Evolutionary conservation across 1,284 basidiomycete species (phyloP).

Genomic region (Vanrija humicola): DNA sequence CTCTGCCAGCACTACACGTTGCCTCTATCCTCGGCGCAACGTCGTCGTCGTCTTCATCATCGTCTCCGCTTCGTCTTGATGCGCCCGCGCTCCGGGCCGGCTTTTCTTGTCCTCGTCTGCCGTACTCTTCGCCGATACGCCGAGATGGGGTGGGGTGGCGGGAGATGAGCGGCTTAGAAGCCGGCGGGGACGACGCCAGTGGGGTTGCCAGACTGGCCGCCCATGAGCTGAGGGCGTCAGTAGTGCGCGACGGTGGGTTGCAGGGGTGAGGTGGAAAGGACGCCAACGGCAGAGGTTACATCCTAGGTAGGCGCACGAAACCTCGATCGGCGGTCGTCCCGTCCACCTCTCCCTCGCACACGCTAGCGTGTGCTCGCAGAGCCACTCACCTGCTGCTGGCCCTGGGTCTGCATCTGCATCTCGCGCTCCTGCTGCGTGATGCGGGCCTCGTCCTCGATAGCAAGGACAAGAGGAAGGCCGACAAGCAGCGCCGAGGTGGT

Average conservation of each 20-base stretch:
- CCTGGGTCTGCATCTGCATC: constrained; percentile 86
- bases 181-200: constrained; percentile 15
- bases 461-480: constrained; percentile 85
- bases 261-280: not conserved
- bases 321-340: not conserved
- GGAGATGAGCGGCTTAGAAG: constrained; percentile 10
- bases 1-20: too few species aligned
- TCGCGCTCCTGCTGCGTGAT: constrained; percentile 93
- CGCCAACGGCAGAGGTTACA: not conserved
- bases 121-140: not conserved
- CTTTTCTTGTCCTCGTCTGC: too few species aligned
- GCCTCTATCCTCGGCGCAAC: not conserved
- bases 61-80: too few species aligned
- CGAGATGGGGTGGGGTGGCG: not conserved
- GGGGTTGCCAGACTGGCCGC: constrained; percentile 5
- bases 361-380: too few species aligned
- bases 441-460: constrained; percentile 92
- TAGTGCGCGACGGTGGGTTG: too few species aligned
- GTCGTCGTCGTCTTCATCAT: not conserved
- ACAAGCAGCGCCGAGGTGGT: constrained; percentile 91
- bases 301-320: not conserved
- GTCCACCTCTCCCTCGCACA: not conserved
- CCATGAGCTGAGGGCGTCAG: constrained; percentile 12
- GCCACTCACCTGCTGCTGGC: constrained; percentile 73
- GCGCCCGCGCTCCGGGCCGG: too few species aligned